Conservation (phyloP, 805 yeast genomes). For the Barnettozyma botsteinii region DNA sequence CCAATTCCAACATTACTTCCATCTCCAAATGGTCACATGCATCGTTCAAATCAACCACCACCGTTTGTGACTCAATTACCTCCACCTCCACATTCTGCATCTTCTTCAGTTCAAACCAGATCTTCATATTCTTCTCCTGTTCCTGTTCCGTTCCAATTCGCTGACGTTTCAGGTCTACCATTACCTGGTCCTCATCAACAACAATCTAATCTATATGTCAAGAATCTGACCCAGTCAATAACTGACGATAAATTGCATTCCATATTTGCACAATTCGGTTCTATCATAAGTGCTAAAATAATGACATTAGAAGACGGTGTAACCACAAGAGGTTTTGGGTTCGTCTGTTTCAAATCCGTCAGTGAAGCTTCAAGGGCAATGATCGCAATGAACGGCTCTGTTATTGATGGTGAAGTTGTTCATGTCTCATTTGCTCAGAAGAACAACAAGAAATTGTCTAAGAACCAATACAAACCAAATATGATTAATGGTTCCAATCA, state of each 20-base stretch:
- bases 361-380: conserved; percentile 62
- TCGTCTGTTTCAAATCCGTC: conserved; percentile 61
- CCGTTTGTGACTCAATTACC: too few species aligned
- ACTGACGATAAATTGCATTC: conserved; percentile 43
- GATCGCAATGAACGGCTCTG: conserved; percentile 55
- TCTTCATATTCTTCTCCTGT: not conserved
- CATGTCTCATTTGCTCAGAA: conserved; percentile 73
- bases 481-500: not conserved
- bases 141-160: conserved; percentile 1
- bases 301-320: conserved; percentile 34
- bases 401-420: conserved; percentile 45
- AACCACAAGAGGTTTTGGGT: conserved; percentile 68
- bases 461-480: not conserved
- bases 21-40: not conserved
- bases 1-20: not conserved
- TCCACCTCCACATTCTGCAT: not conserved
- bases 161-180: conserved; percentile 19
- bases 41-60: too few species aligned
- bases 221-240: conserved; percentile 46
- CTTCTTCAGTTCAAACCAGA: not conserved
- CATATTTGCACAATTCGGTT: conserved; percentile 41
- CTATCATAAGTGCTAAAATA: conserved; percentile 44
- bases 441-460: conserved; percentile 45
- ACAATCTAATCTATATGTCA: conserved; percentile 66
- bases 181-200: conserved; percentile 45